Base-by-base conservation (phyloP, 1,284 basidiomycete species). In the Fistulina hepatica region DNA sequence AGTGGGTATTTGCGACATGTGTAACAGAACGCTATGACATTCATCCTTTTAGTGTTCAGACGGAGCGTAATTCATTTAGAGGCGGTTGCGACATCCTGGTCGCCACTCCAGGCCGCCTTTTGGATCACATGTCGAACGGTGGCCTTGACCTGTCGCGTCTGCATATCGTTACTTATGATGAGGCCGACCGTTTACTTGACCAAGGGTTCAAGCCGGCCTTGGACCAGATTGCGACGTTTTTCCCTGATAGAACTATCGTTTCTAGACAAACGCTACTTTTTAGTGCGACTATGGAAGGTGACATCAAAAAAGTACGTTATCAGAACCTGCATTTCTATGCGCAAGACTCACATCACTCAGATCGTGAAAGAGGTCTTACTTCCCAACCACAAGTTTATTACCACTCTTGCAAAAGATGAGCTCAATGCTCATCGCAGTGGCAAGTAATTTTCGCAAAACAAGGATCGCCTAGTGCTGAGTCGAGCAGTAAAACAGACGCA, bases 181-280 rank as follows among this genome's bases (percentile, higher is more conserved):
- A 95, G 58, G 91, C 91, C 0, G 91, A 95, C 54, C 71, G 88
- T 19, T 63, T 92, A 3, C 81, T 94, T 50, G 91, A 94, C 50
- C 80, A 90, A 66, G 90, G 90, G 5, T 94, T 94, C 56, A 77
- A 76, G 43, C 70, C 71, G 3, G 84, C 89, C 32, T 58, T 94
- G 10, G 73, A 79, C 37, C 82, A 86, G 41, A 86, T 93, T 43
- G 57, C 89, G 1, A 58, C 69, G 35, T 91, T 22, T 52, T 52
- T 52, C 37, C 66, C 51, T 30, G 52, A 45, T 21, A 48, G 44
- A 21, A 37, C 37, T 3, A 36, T 36, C 27, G 50, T 54, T 4
- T 54, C 48, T 6, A 50, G 66, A 33, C 91, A 94, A 54, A 90
- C 83, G 6, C 66, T 90, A 42, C 69, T 93, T 5, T 94, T 91